Conservation (phyloP, 192 early-diverging fungal genomes). For the Chytriomyces confervae region DNA sequence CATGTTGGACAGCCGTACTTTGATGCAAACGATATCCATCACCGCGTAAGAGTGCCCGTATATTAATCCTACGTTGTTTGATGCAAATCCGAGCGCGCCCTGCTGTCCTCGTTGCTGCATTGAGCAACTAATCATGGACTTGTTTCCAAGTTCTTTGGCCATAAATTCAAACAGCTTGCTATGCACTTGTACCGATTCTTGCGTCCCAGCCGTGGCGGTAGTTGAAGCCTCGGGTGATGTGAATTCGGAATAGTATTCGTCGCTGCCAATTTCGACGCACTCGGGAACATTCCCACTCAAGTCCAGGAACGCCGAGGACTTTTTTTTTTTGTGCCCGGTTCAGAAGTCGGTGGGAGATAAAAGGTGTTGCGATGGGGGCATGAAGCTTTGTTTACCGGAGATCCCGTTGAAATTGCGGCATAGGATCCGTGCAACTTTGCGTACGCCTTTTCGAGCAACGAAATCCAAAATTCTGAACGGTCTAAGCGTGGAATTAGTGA, state of each 20-base stretch:
- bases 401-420: constrained; percentile 39
- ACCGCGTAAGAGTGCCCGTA: constrained; percentile 51
- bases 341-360: too few relatives aligned
- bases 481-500: constrained; percentile 28
- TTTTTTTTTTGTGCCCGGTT: too few relatives aligned
- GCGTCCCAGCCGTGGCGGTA: neutral
- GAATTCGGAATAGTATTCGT: constrained; percentile 37
- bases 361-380: neutral
- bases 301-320: too few relatives aligned
- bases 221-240: neutral
- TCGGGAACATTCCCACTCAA: constrained; percentile 48
- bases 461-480: constrained; percentile 52
- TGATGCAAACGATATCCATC: constrained; percentile 36
- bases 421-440: constrained; percentile 54
- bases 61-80: constrained; percentile 24
- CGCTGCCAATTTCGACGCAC: constrained; percentile 36
- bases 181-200: neutral
- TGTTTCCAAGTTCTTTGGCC: constrained; percentile 9
- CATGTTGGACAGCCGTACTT: constrained; percentile 38
- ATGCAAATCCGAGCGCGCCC: neutral
- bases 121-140: constrained; percentile 52
- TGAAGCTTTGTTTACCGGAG: constrained; percentile 19
- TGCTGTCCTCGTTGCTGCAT: constrained; percentile 36
- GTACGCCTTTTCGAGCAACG: constrained; percentile 59
- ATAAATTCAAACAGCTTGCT: constrained; percentile 37